Base-by-base conservation (phyloP, 1,139 yeast genomes). In the Torulaspora pretoriensis region DNA sequence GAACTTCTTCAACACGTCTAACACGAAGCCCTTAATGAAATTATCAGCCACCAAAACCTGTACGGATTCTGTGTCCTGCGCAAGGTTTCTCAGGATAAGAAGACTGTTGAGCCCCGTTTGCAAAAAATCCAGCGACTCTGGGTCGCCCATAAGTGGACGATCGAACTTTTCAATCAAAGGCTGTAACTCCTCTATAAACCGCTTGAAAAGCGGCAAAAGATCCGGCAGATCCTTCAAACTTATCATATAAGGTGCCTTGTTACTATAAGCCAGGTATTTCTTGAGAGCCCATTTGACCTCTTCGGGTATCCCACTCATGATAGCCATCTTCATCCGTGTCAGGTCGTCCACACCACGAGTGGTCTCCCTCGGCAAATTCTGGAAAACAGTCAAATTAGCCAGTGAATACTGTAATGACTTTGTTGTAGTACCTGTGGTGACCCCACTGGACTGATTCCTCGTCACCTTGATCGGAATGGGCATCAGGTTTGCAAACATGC, bases 61-160 rank as follows among this genome's bases (percentile, higher is more conserved):
- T 34, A 95, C 95, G 57, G 88, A 86, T 35, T 77, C 82, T 12
- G 86, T 77, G 60, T 88, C 96, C 61, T 92, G 94, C 2, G 85
- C 77, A 45, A 87, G 70, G 63, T 92, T 92, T 57, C 97, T 74
- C 46, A 92, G 69, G 17, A 87, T 75, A 46, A 92, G 47, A 16
- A 64, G 42, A 38, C 59, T 48, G 22, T 55, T 63, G 33, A 64
- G 49, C 13, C 67, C 64, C 25, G 55, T 56, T 47, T 64, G 66
- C 37, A 63, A 43, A 13, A 13, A 31, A 25, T 54, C 52, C 46
- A 55, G 46, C 10, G 41, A 47, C 3, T 40, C 38, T 7, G 37
- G 42, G 12, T 53, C 50, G 6, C 52, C 54, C 24, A 54, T 42
- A 2, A 57, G 40, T 14, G 66, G 61, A 27, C 44, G 43, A 45